phyloP scores from a whole-genome alignment of 208 protist species.

The Phytomonas serpens region DNA sequence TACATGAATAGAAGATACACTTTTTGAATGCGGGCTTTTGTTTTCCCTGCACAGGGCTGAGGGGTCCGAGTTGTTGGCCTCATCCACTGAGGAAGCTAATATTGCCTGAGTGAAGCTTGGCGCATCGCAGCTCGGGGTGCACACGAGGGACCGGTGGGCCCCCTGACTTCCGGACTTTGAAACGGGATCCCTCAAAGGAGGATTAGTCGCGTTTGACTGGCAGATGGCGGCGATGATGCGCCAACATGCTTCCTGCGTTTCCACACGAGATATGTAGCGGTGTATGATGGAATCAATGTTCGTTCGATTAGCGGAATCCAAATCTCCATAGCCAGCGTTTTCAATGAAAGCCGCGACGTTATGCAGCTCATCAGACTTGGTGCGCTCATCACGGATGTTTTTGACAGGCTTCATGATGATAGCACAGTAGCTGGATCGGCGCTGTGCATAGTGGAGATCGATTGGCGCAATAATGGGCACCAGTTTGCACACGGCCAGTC shows the following conservation, averaged over 20 bases:
- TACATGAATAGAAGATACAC: neutral
- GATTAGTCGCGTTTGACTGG: conserved; percentile 15
- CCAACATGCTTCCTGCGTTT: conserved; percentile 88
- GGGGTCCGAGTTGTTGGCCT: neutral
- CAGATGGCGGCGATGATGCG: conserved; percentile 78
- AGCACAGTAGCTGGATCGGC: conserved; percentile 69
- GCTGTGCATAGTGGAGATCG: conserved; percentile 51
- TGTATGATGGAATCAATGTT: conserved; percentile 85
- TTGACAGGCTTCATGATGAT: conserved; percentile 91
- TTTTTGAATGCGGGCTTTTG: neutral
- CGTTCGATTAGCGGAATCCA: conserved; percentile 74
- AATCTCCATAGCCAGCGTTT: conserved; percentile 67
- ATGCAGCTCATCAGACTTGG: conserved; percentile 68
- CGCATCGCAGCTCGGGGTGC: neutral
- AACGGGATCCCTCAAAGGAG: neutral
- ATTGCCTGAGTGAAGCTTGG: neutral
- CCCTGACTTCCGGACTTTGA: neutral
- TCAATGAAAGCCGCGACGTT: conserved; percentile 81
- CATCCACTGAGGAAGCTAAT: neutral
- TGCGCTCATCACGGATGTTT: conserved; percentile 80
- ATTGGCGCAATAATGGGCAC: conserved; percentile 81
- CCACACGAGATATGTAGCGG: conserved; percentile 75
- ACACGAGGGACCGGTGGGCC: neutral
- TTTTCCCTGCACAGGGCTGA: neutral
- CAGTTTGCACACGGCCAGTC: conserved; percentile 71